Base-by-base conservation (phyloP, 495 filamentous ascomycete species). In the Aspergillus cristatus region DNA sequence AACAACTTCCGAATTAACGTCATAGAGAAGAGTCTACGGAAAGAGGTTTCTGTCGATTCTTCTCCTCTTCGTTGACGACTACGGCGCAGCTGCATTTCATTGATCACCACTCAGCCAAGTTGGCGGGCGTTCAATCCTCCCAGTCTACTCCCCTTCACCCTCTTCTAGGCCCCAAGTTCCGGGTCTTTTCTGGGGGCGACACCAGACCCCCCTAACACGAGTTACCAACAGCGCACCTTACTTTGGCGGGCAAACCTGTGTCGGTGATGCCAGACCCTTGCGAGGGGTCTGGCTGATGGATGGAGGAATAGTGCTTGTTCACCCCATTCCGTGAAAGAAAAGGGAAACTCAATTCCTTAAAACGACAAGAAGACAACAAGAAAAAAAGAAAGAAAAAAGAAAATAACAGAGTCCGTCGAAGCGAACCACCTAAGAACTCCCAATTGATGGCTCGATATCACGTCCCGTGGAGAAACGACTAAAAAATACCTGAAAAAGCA, bases 151-250 rank as follows among this genome's bases (percentile, higher is more conserved):
- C 85, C 73, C 68, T 81, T 55, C 83, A 85, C 74, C 90, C 89
- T 74, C 86, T 95, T 63, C 82, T 93, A 53, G 87, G 87, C 71
- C 89, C 91, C 59, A 76, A 78, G 53, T 74, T 77, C 68, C 80
- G 88, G 86, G 84, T 86, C 75, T 89, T 91, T 67, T 76, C 79
- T 73, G 88, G 91, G 80, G 86, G 83, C 73, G 84, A 89, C 71
- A 91, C 87, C 72, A 89, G 91, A 74, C 91, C 91, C 57, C 91
- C 91, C 72, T 98, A 97, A 96, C 66, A 89, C 66, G 72, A 54
- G 66, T 68, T 72, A 51, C 38, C 37, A 39, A 51, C 38, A 44
- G 34, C 24, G 14, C n/a, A 18, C 32, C 38, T 28, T 40, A 60
- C 50, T 53, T 50, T 64, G 57, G 58, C 60, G 55, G 59, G 56